These are phyloP conservation scores for Diaporthe helianthi DNA, from an alignment of 2,329 filamentous ascomycete species.

Conservation along the genomic window DNA sequence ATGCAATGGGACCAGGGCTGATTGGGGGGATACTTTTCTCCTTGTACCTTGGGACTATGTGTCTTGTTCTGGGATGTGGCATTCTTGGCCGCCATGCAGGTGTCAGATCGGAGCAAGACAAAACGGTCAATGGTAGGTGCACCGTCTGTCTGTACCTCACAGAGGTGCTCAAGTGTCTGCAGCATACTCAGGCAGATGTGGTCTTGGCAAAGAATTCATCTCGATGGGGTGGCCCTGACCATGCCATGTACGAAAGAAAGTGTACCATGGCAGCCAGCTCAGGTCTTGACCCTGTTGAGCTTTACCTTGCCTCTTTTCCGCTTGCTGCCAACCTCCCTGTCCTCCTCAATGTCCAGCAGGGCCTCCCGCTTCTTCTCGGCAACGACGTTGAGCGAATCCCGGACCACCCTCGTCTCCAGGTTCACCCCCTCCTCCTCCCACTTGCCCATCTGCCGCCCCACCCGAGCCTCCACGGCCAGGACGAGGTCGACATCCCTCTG, in stretches of 20 bases:
- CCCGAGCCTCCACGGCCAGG: constrained; percentile 86
- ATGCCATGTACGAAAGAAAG: background rate
- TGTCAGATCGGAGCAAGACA: background rate
- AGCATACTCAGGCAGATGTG: background rate
- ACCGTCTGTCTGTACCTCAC: background rate
- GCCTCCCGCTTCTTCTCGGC: constrained; percentile 97
- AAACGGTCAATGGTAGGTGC: background rate
- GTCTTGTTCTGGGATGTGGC: background rate
- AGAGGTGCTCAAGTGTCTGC: background rate
- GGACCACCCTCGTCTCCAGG: constrained; percentile 86
- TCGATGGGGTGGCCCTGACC: background rate
- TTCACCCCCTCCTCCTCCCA: constrained; percentile 94
- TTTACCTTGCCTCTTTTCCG: constrained; percentile 68
- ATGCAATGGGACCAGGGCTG: background rate
- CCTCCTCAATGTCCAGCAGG: constrained; percentile 88
- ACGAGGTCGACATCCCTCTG: constrained; percentile 92
- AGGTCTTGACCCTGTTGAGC: constrained; percentile 45
- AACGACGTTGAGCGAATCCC: constrained; percentile 86
- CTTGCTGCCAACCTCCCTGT: constrained; percentile 90
- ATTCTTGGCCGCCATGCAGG: background rate
- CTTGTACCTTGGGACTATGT: background rate
- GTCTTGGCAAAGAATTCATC: background rate
- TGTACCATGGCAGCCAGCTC: background rate
- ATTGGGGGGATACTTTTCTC: background rate
- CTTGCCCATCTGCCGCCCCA: constrained; percentile 79